phyloP scores from a whole-genome alignment of 306 rosid genomes.

The Purshia tridentata region DNA sequence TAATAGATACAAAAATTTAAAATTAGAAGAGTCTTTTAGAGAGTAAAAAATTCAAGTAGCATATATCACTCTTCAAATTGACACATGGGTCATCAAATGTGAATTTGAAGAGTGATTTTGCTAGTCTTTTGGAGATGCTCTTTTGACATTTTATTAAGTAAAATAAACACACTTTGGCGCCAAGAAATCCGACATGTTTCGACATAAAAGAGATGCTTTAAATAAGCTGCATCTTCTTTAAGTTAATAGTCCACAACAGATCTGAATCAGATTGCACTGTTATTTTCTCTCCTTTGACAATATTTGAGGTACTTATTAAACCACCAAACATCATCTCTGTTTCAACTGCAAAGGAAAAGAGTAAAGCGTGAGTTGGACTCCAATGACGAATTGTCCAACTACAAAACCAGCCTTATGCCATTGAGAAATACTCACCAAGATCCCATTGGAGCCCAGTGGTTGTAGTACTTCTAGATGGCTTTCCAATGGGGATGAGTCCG shows the following conservation, averaged over 20 bases:
- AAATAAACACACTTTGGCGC: background rate
- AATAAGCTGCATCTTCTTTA: conserved; percentile 46
- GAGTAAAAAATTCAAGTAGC: no score
- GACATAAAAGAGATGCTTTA: background rate
- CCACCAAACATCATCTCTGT: conserved; percentile 88
- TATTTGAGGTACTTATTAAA: conserved; percentile 78
- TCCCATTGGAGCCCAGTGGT: conserved; percentile 92
- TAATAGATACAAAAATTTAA: no score
- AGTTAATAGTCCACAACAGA: conserved; percentile 91
- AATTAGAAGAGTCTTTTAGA: no score
- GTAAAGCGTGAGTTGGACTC: conserved; percentile 17
- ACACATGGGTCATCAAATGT: no score
- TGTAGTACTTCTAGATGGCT: conserved; percentile 79
- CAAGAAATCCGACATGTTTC: background rate
- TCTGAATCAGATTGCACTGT: conserved; percentile 84
- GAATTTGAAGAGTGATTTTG: no score
- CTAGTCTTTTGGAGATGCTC: no score
- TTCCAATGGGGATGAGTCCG: conserved; percentile 87
- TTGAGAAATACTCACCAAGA: conserved; percentile 59
- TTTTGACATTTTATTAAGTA: no score
- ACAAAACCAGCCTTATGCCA: background rate
- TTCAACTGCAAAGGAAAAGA: conserved; percentile 51
- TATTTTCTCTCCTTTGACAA: conserved; percentile 61
- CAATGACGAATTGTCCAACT: conserved; percentile 14
- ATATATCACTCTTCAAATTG: no score